A percentile compares a stretch with the other conserved stretches of the same genome.
Conservation (phyloP, 1,284 basidiomycete genomes). For the Garcileccinum viscosum region DNA sequence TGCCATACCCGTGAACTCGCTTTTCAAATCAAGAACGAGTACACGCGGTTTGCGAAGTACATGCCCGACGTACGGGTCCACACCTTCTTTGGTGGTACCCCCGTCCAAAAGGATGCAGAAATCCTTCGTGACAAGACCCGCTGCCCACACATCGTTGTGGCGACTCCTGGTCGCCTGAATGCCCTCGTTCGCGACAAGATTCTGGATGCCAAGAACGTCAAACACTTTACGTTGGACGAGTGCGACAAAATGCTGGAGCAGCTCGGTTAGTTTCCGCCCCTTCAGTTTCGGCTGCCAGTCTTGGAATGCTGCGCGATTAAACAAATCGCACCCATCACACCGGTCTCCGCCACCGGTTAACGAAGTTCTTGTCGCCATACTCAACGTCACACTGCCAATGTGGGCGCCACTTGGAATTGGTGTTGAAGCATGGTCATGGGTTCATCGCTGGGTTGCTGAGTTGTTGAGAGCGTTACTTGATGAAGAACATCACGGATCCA, state of each 20-base stretch:
- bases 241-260: slow-evolving; percentile 99
- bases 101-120: slow-evolving; percentile 94
- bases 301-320: slow-evolving; percentile 49
- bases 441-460: slow-evolving; percentile 39
- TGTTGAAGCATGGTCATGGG: slow-evolving; percentile 42
- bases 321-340: slow-evolving; percentile 46
- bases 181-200: slow-evolving; percentile 93
- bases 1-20: slow-evolving; percentile 99
- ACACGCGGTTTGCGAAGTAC: slow-evolving; percentile 98
- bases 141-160: slow-evolving; percentile 99
- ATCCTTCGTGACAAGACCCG: slow-evolving; percentile 94
- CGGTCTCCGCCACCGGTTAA: slow-evolving; percentile 44
- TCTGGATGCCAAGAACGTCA: slow-evolving; percentile 91
- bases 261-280: slow-evolving; percentile 90
- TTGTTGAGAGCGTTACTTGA: slow-evolving; percentile 37
- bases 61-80: slow-evolving; percentile 98
- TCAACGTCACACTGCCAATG: slow-evolving; percentile 54
- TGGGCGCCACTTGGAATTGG: slow-evolving; percentile 42
- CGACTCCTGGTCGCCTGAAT: slow-evolving; percentile 95
- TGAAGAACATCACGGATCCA: slow-evolving; percentile 33
- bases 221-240: slow-evolving; percentile 99
- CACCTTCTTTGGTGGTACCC: slow-evolving; percentile 98
- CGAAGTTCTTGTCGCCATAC: slow-evolving; percentile 57
- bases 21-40: slow-evolving; percentile 99
- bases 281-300: slow-evolving; percentile 63